Base-by-base conservation (phyloP, 73 alveolate species). In the Uronychia setigera region DNA sequence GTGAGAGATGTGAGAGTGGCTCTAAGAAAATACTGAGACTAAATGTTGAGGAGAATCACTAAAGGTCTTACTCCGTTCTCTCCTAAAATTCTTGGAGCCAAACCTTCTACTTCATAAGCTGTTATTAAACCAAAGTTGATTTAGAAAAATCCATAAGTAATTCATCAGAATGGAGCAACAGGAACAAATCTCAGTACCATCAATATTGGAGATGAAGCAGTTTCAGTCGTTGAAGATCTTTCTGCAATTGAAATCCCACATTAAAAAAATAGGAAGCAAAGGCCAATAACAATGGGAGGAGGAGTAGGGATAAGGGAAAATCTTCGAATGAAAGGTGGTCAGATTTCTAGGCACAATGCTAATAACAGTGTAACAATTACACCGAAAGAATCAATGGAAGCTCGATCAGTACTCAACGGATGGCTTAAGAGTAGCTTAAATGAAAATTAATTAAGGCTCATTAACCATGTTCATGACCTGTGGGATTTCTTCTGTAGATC, bases 1-100 rank as follows among this genome's bases (percentile, higher is more conserved):
- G 83, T 91, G 0, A 81, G 89, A 46, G 98, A 93, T 91, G 98
- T 93, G 30, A 91, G 98, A 83, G 92, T 82, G 79, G 98, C 98
- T 46, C 91, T 93, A 31, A 87, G 96, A 82, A 84, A 83, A 74
- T 88, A 89, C 26, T 82, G 98, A 76, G 91, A 89, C 80, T 83
- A 94, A 60, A 93, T 93, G 96, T 87, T 87, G 31, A 46, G 67
- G 67, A 5, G 67, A 5, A 46, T 46, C 67, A 19, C 19, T 19
- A 46, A 19, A 11, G 67, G 67, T 5, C 67, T 11, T 11, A 19
- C n/a, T 5, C 67, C 67, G 19, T 46, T 46, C 67, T 46, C 67
- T 46, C 67, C 67, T 11, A 46, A 46, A 19, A 5, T 46, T 19
- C 19, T 46, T 46, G 19, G 67, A 46, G n/a, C n/a, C n/a, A n/a